Evolutionary conservation across 1,284 basidiomycete species (phyloP).

Genomic region (Marasmius fiardii): DNA sequence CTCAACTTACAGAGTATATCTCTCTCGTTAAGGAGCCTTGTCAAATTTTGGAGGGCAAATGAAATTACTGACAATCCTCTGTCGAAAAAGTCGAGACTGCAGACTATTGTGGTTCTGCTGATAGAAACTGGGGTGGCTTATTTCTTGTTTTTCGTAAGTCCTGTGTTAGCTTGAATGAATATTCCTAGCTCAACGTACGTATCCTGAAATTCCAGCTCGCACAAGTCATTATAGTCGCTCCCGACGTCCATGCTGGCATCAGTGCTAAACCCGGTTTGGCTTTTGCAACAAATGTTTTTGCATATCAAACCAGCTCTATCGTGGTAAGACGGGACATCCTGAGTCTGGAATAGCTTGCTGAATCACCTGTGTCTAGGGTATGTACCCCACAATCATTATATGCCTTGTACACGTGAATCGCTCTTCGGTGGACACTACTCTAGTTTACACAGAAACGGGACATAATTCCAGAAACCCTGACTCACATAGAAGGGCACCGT

Average conservation of each 20-base stretch:
- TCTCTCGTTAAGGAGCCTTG: neutral
- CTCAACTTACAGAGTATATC: no score
- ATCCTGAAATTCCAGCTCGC: neutral
- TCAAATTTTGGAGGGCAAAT: neutral
- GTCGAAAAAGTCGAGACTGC: neutral
- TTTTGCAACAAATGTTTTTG: conserved; percentile 7
- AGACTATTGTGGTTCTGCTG: conserved; percentile 4
- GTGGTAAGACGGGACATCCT: neutral
- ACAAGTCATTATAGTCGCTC: neutral
- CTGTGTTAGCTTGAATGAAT: no score
- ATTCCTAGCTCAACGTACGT: no score
- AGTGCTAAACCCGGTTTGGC: neutral
- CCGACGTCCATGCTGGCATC: neutral
- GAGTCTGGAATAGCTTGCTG: no score
- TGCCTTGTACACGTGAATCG: neutral
- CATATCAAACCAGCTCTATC: neutral
- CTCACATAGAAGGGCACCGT: no score
- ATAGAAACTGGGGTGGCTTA: conserved; percentile 8
- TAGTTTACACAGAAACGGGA: neutral
- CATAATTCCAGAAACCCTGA: neutral
- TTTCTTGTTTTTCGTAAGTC: conserved; percentile 10
- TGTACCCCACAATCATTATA: conserved; percentile 8
- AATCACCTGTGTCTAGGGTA: neutral
- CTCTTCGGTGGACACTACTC: neutral
- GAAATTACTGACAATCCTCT: neutral